Percentiles rank a stretch among this genome's conserved stretches.
Conservation (phyloP, 371 early-diverging fungal species). For the Cladochytrium tenue region DNA sequence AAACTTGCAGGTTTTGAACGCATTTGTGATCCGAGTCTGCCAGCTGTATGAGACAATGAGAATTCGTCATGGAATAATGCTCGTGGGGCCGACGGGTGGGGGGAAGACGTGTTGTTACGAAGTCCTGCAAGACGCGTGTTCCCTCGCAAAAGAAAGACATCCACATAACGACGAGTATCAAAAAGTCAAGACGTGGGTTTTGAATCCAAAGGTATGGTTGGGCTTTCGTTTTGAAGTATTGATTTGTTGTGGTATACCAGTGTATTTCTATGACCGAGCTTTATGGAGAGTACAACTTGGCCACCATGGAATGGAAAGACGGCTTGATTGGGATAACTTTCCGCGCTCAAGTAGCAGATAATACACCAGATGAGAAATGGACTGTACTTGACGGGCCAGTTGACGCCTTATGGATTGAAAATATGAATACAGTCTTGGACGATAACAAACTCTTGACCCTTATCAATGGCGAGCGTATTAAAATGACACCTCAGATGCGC, state of each 20-base stretch:
- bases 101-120: constrained; percentile 62
- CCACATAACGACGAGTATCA: constrained; percentile 35
- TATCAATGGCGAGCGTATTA: constrained; percentile 67
- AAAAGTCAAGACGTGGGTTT: constrained; percentile 52
- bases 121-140: constrained; percentile 46
- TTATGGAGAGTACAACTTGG: constrained; percentile 62
- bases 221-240: constrained; percentile 3
- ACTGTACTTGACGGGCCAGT: constrained; percentile 69
- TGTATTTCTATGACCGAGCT: constrained; percentile 62
- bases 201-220: constrained; percentile 56
- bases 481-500: constrained; percentile 56
- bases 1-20: constrained; percentile 41
- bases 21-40: constrained; percentile 48
- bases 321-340: constrained; percentile 55
- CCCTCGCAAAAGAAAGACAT: constrained; percentile 32
- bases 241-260: constrained; percentile 13
- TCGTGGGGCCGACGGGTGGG: constrained; percentile 64
- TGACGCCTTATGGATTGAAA: constrained; percentile 67
- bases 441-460: constrained; percentile 65
- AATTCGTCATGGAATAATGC: constrained; percentile 63
- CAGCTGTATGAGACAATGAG: constrained; percentile 59
- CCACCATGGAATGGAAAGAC: constrained; percentile 68
- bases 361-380: constrained; percentile 58
- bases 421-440: constrained; percentile 65
- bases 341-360: constrained; percentile 56